Conservation (phyloP, 805 yeast genomes). For the Candida odintsovae region DNA sequence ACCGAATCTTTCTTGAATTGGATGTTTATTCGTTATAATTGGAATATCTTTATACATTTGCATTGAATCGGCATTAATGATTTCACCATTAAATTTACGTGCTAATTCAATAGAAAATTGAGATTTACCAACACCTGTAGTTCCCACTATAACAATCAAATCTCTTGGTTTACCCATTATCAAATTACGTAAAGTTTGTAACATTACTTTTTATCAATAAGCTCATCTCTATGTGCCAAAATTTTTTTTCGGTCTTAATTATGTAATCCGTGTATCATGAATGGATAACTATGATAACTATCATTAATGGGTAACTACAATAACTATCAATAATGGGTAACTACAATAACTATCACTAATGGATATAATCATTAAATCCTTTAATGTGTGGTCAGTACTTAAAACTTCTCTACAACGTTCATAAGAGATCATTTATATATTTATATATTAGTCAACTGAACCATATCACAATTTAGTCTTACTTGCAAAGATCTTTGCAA, state of each 20-base stretch:
- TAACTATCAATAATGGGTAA: too few relatives aligned
- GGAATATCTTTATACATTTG: slow-evolving; percentile 77
- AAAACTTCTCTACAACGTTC: too few relatives aligned
- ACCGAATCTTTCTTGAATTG: slow-evolving; percentile 66
- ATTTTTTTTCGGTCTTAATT: neutral
- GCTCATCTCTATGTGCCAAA: neutral
- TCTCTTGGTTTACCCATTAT: slow-evolving; percentile 24
- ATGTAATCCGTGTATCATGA: too few relatives aligned
- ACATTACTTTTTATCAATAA: too few relatives aligned
- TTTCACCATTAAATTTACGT: slow-evolving; percentile 70
- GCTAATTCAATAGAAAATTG: slow-evolving; percentile 80
- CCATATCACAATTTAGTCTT: slow-evolving; percentile 24
- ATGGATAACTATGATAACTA: too few relatives aligned
- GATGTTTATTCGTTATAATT: slow-evolving; percentile 89
- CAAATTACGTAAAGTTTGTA: slow-evolving; percentile 2
- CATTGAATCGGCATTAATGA: slow-evolving; percentile 96
- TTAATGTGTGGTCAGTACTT: too few relatives aligned
- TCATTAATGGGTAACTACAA: too few relatives aligned
- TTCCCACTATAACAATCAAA: slow-evolving; percentile 73
- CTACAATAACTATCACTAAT: too few relatives aligned
- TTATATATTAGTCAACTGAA: too few relatives aligned
- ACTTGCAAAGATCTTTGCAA: slow-evolving; percentile 46
- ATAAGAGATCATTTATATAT: too few relatives aligned
- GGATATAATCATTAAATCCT: too few relatives aligned
- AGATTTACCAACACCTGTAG: slow-evolving; percentile 96